These are phyloP conservation scores for Jatropha podagrica DNA, from an alignment of 441 rosid genomes.

Conservation along the genomic window DNA sequence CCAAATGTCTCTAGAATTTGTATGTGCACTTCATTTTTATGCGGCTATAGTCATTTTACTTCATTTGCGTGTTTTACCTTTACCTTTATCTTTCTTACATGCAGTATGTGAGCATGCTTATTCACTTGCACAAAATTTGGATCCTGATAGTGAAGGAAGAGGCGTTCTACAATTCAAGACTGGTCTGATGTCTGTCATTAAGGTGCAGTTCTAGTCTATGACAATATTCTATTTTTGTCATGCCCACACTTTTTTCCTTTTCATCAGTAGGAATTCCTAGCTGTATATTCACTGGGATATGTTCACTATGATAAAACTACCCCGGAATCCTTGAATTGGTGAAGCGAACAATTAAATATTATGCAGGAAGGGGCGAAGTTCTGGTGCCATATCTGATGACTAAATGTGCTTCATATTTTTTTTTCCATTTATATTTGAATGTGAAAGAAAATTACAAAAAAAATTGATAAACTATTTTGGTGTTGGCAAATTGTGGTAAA, in stretches of 20 bases:
- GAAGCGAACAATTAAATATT: not conserved
- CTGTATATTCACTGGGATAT: not conserved
- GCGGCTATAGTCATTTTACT: not conserved
- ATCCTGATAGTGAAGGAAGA: slow-evolving; percentile 96
- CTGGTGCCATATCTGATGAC: not conserved
- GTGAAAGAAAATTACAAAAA: not conserved
- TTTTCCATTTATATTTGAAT: not conserved
- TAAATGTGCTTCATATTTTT: too few relatives aligned
- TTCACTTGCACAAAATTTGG: slow-evolving; percentile 92
- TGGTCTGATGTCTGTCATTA: slow-evolving; percentile 92
- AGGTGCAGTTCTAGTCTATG: slow-evolving; percentile 46
- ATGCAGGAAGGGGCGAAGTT: not conserved
- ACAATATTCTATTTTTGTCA: not conserved
- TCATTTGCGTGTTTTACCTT: not conserved
- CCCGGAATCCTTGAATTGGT: not conserved
- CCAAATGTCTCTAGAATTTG: slow-evolving; percentile 83
- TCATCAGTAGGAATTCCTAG: not conserved
- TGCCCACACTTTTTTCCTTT: not conserved
- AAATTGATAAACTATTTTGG: not conserved
- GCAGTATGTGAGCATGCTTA: slow-evolving; percentile 98
- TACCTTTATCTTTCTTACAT: slow-evolving; percentile 1
- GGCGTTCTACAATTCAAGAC: slow-evolving; percentile 98
- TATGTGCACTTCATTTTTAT: slow-evolving; percentile 29
- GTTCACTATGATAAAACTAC: not conserved
- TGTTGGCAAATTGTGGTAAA: not conserved